Evolutionary conservation across 2,329 filamentous ascomycete genomes (phyloP).

Genomic region (Graphilbum ipis-grandicollis): DNA sequence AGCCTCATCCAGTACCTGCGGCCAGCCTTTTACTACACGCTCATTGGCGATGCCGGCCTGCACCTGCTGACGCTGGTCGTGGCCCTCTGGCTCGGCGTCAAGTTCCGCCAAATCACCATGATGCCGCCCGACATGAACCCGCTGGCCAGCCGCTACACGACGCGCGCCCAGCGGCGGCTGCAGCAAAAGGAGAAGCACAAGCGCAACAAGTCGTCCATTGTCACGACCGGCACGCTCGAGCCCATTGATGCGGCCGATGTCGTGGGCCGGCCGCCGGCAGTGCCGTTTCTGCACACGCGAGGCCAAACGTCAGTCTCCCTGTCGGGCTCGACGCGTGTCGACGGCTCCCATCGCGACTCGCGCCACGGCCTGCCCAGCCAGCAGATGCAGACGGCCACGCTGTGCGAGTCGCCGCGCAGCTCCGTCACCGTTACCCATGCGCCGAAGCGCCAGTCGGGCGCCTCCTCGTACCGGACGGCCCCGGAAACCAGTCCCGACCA

Average conservation of each 20-base stretch:
- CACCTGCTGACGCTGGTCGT: constrained; percentile 55
- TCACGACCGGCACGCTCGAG: constrained; percentile 22
- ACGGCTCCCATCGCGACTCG: constrained; percentile 28
- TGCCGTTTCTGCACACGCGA: constrained; percentile 72
- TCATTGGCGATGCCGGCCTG: constrained; percentile 44
- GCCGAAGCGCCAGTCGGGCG: no score
- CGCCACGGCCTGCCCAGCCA: constrained; percentile 35
- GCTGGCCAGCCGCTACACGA: constrained; percentile 69
- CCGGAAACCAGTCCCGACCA: no score
- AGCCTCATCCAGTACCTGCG: constrained; percentile 41
- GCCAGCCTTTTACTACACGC: constrained; percentile 49
- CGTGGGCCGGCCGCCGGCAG: constrained; percentile 28
- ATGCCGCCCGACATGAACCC: constrained; percentile 94
- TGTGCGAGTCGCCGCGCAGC: neutral
- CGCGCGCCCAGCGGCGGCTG: constrained; percentile 24
- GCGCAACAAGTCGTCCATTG: constrained; percentile 47
- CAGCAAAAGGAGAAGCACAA: no score
- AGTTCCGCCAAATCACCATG: constrained; percentile 66
- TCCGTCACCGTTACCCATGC: neutral
- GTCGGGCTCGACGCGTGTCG: constrained; percentile 18
- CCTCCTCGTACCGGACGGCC: no score
- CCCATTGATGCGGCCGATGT: constrained; percentile 37
- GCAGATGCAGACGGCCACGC: constrained; percentile 26
- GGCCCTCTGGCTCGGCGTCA: constrained; percentile 56
- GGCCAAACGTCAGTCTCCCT: constrained; percentile 31